Base-by-base conservation (phyloP, 208 protist species). In the Wallacemonas sp. region DNA sequence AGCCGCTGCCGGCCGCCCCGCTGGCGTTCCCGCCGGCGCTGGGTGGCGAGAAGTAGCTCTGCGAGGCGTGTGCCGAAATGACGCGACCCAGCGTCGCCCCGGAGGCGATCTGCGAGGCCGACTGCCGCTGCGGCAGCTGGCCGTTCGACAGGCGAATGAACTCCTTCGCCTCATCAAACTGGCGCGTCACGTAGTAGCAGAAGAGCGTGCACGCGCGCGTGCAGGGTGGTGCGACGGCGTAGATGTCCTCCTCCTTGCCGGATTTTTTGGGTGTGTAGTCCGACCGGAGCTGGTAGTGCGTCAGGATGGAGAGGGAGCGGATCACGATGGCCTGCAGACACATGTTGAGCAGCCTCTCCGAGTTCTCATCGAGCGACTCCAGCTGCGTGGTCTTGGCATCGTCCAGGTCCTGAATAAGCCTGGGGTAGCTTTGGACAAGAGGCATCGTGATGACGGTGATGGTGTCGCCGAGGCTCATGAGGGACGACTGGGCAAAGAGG, bases 151-250 rank as follows among this genome's bases (percentile, higher is more conserved):
- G 63, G 16, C 79, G 84, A 74, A 95, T 90, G 57, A 95, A 93
- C 77, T 92, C 86, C 66, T 87, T 86, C 22, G 80, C 75, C 72
- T 88, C 82, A 28, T 87, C 81, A 57, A 93, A 82, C 74, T 95
- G 87, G 2, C 82, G 79, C 33, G 84, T 92, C 29, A 95, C 64
- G 67, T 95, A 95, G 50, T 93, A 84, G 71, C 90, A 95, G 62
- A 95, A 95, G 18, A 95, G 76, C 4, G 85, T 91, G 71, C 90
- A 95, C 18, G 90, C 90, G 2, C 87, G 79, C n/a, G 90, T 92
- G 71, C 87, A 95, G 2, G 86, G 83, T 59, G 82, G 90, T 18
- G 86, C 87, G 3, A 91, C 67, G 44, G 78, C 61, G 46, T 81
- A 78, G 1, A 49, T 61, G n/a, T 82, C 78, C 14, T 45, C 59